A percentile compares a stretch with the other conserved stretches of the same genome.
These are phyloP conservation scores for Biscutella laevigata DNA, from an alignment of 441 rosid genomes.

Conservation along the genomic window DNA sequence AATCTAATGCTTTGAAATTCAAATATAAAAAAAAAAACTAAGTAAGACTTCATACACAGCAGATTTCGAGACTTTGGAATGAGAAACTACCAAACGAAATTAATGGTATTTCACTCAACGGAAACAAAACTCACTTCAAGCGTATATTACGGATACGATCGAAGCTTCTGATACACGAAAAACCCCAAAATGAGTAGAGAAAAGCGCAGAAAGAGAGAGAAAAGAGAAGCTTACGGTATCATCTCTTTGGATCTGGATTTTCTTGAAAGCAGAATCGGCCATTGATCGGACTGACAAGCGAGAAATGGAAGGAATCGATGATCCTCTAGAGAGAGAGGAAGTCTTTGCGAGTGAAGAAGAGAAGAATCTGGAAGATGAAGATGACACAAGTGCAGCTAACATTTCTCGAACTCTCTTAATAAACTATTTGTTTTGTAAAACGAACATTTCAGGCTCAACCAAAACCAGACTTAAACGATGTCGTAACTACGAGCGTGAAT, in stretches of 20 bases:
- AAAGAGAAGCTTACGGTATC: conserved; percentile 46
- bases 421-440: no score
- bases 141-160: background rate
- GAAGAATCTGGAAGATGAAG: conserved; percentile 38
- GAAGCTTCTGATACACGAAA: background rate
- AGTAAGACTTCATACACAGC: background rate
- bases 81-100: background rate
- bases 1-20: no score
- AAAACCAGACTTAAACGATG: no score
- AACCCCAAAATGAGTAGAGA: background rate
- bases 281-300: conserved; percentile 46
- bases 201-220: background rate
- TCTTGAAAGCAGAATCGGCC: conserved; percentile 71
- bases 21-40: no score
- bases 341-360: conserved; percentile 14
- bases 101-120: no score
- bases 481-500: no score
- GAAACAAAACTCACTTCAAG: background rate
- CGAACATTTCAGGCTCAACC: no score
- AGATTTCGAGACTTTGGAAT: background rate
- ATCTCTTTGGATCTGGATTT: conserved; percentile 78
- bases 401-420: no score
- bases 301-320: conserved; percentile 21
- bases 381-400: conserved; percentile 17
- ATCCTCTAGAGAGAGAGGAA: conserved; percentile 14